Percentiles rank a stretch among this genome's conserved stretches.
phyloP scores from a whole-genome alignment of 164 flowering plant species.

The Cinnamomum chago region DNA sequence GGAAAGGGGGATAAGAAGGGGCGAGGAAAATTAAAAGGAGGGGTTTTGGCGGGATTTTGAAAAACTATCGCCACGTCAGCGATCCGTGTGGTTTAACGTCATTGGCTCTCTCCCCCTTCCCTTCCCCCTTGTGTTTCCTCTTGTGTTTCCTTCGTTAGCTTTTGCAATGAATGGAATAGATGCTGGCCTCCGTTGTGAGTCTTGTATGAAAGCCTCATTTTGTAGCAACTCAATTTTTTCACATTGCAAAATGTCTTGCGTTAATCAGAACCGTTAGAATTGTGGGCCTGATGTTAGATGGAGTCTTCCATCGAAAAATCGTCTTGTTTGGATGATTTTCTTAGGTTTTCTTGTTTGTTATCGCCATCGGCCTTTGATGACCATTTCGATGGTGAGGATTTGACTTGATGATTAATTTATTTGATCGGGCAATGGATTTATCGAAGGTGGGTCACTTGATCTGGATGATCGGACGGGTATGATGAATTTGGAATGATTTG shows the following conservation, averaged over 20 bases:
- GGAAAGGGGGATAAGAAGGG: slow-evolving; percentile 16
- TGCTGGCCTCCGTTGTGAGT: background rate
- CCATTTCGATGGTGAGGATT: too few species aligned
- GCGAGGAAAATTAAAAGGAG: background rate
- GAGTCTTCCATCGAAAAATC: background rate
- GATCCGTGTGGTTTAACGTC: slow-evolving; percentile 19
- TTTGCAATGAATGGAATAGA: background rate
- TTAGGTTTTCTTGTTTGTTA: background rate
- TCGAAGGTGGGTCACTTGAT: too few species aligned
- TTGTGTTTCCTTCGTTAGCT: background rate
- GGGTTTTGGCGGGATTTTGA: slow-evolving; percentile 33
- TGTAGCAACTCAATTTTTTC: background rate
- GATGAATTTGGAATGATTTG: too few species aligned
- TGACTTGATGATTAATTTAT: too few species aligned
- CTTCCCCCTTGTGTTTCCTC: background rate
- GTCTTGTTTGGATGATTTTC: background rate
- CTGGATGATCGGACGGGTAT: too few species aligned
- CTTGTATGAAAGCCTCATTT: background rate
- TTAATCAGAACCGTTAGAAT: background rate
- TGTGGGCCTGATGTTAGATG: background rate
- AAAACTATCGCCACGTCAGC: slow-evolving; percentile 23
- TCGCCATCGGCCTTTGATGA: too few species aligned
- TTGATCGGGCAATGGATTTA: too few species aligned
- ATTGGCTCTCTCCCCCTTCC: slow-evolving; percentile 9
- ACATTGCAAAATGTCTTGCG: too few species aligned